Base-by-base conservation (phyloP, 1,284 basidiomycete species). In the Ustilago esculenta region DNA sequence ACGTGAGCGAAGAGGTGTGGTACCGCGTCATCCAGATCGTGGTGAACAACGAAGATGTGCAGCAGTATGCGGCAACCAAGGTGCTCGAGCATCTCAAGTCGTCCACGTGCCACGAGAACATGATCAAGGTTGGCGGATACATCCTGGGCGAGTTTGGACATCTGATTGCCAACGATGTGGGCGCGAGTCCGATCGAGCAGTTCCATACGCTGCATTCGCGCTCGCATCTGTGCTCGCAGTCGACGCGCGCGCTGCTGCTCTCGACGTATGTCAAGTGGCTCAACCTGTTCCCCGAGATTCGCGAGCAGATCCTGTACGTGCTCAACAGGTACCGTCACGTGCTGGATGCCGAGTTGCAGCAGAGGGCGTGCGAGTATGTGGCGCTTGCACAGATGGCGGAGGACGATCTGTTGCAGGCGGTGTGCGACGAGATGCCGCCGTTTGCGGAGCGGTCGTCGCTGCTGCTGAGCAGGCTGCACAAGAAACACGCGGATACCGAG, bases 251-350 rank as follows among this genome's bases (percentile, higher is more conserved):
- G 0, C 86, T 99, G 39, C 87, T 98, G 21, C 85, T 99, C 14
- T 95, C 95, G 7, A 97, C 96, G 0, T 99, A 99, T 82, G 90
- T 98, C 85, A 99, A 99, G 86, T 96, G 93, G 95, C 92, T 97
- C 66, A 98, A 98, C 82, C 90, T 98, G 49, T 99, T 98, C 84
- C 96, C 96, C 7, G 96, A 98, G 83, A 97, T 99, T 83, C 94
- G 95, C 73, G 87, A 90, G 20, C 93, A 96, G 79, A 87, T 99
- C 20, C 81, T 97, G 76, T 92, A 90, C 82, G 92, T 98, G 65
- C 95, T 99, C 79, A 93, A 97, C 75, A 91, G 93, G n/a, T 98
- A 97, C 83, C 53, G 53, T 11, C 92, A 96, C 79, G 92, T 98
- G 30, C 88, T 98, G n/a, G 95, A 99, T 82, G 90, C 94, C 18